phyloP scores from a whole-genome alignment of 2,329 filamentous ascomycete species.

The Pochonia chlamydosporia region DNA sequence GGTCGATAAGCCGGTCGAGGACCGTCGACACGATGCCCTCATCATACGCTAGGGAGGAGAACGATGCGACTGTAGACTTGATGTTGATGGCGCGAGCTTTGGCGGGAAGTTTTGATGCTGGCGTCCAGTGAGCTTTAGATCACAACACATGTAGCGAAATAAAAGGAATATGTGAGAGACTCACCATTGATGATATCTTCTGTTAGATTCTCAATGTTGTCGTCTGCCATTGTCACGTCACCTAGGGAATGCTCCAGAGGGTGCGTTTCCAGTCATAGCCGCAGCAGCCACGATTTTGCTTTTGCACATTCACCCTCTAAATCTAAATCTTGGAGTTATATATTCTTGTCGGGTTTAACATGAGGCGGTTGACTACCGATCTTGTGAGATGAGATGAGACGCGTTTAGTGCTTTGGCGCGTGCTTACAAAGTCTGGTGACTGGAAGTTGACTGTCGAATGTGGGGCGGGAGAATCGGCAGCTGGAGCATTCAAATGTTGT shows the following conservation, averaged over 20 bases:
- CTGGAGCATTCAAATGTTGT: too few species aligned
- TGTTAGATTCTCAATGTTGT: slow-evolving; percentile 29
- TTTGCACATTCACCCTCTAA: too few species aligned
- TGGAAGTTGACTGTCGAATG: too few species aligned
- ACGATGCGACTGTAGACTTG: slow-evolving; percentile 56
- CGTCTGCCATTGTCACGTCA: slow-evolving; percentile 17
- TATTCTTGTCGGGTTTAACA: too few species aligned
- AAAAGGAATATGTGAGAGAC: neutral
- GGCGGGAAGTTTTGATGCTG: slow-evolving; percentile 55
- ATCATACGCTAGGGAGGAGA: slow-evolving; percentile 60
- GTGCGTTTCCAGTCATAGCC: neutral
- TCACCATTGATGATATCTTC: slow-evolving; percentile 30
- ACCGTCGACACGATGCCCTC: slow-evolving; percentile 57
- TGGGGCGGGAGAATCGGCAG: too few species aligned
- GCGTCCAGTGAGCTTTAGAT: neutral
- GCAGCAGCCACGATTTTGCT: neutral
- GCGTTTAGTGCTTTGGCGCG: neutral
- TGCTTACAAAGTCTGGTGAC: too few species aligned
- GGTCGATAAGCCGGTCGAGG: slow-evolving; percentile 57
- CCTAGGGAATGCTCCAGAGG: neutral
- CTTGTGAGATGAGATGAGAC: too few species aligned
- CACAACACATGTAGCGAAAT: neutral
- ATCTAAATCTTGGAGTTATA: too few species aligned
- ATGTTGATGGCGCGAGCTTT: slow-evolving; percentile 61
- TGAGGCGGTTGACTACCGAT: too few species aligned